A percentile compares a stretch with the other conserved stretches of the same genome.
These are phyloP conservation scores for Ophiognomonia clavigignenti-juglandacearum DNA, from an alignment of 2,329 filamentous ascomycete genomes.

Conservation along the genomic window DNA sequence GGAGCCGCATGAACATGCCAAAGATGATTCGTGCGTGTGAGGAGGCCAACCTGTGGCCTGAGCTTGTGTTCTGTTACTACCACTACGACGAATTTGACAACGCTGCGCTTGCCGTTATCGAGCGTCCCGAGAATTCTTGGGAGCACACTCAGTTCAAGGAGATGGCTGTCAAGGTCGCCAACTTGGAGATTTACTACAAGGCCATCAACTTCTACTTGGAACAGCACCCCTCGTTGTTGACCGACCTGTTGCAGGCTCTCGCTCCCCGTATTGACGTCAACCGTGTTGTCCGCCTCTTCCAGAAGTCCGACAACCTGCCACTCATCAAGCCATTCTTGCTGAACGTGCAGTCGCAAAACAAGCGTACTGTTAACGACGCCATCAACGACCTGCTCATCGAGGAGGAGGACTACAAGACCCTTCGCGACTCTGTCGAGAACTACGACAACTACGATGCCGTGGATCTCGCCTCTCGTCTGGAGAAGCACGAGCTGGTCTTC, in stretches of 20 bases:
- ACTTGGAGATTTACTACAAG: slow-evolving; percentile 98
- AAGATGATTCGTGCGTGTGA: slow-evolving; percentile 94
- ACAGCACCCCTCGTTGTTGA: slow-evolving; percentile 91
- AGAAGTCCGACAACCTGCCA: slow-evolving; percentile 96
- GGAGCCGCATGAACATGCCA: slow-evolving; percentile 94
- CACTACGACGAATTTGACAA: slow-evolving; percentile 99
- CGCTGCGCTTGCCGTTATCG: slow-evolving; percentile 94
- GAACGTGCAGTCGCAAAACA: slow-evolving; percentile 95
- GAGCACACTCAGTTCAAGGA: slow-evolving; percentile 99
- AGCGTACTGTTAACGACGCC: slow-evolving; percentile 94
- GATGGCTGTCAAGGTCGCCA: slow-evolving; percentile 94
- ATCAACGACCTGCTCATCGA: slow-evolving; percentile 98
- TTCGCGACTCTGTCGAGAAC: slow-evolving; percentile 95
- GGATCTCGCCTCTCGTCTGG: slow-evolving; percentile 83
- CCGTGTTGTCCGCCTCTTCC: slow-evolving; percentile 98
- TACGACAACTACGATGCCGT: slow-evolving; percentile 99
- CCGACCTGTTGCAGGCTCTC: slow-evolving; percentile 87
- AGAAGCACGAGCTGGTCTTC: slow-evolving; percentile 97
- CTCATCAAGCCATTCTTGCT: slow-evolving; percentile 98
- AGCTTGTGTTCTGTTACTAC: slow-evolving; percentile 95
- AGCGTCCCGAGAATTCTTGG: slow-evolving; percentile 95
- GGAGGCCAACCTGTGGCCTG: slow-evolving; percentile 93
- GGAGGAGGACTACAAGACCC: slow-evolving; percentile 98
- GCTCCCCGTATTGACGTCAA: slow-evolving; percentile 96
- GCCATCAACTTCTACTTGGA: slow-evolving; percentile 96